Conservation (phyloP, 108 stramenopile species). For the Cyclotella sp. region DNA sequence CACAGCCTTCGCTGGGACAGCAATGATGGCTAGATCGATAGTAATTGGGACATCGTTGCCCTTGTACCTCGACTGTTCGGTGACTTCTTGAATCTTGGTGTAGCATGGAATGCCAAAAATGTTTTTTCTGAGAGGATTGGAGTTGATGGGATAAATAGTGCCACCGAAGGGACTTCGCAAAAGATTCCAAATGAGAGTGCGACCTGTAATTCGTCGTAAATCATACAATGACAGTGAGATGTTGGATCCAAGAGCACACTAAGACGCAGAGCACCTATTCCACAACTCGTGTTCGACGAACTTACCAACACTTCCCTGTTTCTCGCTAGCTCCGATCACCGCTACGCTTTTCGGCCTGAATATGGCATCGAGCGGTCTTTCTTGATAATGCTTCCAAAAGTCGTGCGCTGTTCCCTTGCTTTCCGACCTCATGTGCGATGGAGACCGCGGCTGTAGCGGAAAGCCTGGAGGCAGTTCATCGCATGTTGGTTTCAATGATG, state of each 20-base stretch:
- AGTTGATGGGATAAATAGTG: conserved; percentile 47
- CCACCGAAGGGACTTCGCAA: conserved; percentile 41
- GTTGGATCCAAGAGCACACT: background rate
- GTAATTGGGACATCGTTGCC: background rate
- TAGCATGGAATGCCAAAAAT: conserved; percentile 37
- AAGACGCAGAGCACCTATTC: background rate
- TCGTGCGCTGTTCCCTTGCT: conserved; percentile 37
- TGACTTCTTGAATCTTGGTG: conserved; percentile 31
- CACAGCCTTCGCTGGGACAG: conserved; percentile 41
- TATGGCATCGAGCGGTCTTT: conserved; percentile 44
- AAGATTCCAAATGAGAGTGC: conserved; percentile 50
- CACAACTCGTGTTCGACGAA: background rate
- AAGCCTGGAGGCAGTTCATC: background rate
- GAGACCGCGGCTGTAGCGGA: background rate
- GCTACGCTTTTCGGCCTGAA: conserved; percentile 48
- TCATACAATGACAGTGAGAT: background rate
- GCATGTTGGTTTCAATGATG: conserved; percentile 9
- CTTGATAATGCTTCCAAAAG: conserved; percentile 44
- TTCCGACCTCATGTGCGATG: conserved; percentile 1
- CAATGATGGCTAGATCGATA: conserved; percentile 50
- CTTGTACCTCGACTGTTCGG: background rate
- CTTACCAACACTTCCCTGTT: conserved; percentile 36
- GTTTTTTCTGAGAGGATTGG: conserved; percentile 19
- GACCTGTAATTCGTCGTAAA: background rate
- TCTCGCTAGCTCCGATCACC: conserved; percentile 40